These are phyloP conservation scores for Apiosordaria backusii DNA, from an alignment of 495 filamentous ascomycete species.

Conservation along the genomic window DNA sequence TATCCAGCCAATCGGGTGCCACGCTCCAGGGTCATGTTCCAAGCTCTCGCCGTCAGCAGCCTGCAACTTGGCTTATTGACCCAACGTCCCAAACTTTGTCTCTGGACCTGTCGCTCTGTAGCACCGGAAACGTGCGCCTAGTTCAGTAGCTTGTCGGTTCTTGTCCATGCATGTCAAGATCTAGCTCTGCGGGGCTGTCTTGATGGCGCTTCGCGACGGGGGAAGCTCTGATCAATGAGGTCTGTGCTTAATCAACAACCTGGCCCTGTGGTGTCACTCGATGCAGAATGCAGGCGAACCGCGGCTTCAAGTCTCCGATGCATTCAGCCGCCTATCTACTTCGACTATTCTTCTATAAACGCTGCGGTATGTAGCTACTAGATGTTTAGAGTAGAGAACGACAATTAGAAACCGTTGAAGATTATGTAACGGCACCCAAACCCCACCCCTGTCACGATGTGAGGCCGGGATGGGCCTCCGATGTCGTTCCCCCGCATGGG, in stretches of 20 bases:
- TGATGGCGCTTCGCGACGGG: not conserved
- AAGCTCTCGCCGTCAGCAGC: slow-evolving; percentile 13
- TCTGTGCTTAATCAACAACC: slow-evolving; percentile 1
- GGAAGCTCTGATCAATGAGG: not conserved
- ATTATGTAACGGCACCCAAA: not conserved
- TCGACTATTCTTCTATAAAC: not conserved
- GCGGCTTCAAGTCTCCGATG: not conserved
- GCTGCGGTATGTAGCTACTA: not conserved
- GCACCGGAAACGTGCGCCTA: not conserved
- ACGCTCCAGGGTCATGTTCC: slow-evolving; percentile 16
- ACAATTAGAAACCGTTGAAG: not conserved
- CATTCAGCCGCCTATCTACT: not conserved
- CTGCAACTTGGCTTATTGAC: not conserved
- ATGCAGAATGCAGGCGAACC: not conserved
- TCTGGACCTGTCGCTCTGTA: not conserved
- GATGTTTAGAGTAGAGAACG: not conserved
- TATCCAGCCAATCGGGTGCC: slow-evolving; percentile 19
- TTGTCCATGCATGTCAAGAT: not conserved
- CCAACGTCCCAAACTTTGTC: not conserved
- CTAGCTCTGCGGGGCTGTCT: not conserved
- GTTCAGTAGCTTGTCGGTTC: not conserved
- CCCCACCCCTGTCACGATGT: not conserved
- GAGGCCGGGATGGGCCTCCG: slow-evolving; percentile 12
- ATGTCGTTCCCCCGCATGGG: slow-evolving; percentile 20
- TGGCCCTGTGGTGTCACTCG: slow-evolving; percentile 13